These are phyloP conservation scores for Fusarium pseudograminearum DNA, from an alignment of 2,329 filamentous ascomycete species.

Conservation along the genomic window DNA sequence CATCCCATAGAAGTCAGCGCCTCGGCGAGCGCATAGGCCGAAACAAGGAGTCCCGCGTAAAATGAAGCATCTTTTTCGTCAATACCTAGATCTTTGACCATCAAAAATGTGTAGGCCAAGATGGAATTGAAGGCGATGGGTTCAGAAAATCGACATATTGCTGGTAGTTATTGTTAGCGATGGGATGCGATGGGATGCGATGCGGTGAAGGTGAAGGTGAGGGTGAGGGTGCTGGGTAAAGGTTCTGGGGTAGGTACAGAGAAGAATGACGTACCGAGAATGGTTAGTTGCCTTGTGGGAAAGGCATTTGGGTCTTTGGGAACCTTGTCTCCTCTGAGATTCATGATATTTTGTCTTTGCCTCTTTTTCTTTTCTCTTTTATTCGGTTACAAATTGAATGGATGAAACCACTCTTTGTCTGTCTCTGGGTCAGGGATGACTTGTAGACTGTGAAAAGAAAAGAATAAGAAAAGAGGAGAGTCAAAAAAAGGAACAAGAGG, in stretches of 20 bases:
- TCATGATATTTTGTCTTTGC: slow-evolving; percentile 10
- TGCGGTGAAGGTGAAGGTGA: background rate
- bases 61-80: slow-evolving; percentile 77
- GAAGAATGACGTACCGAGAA: slow-evolving; percentile 25
- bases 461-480: background rate
- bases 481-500: background rate
- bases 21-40: slow-evolving; percentile 88
- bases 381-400: background rate
- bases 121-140: slow-evolving; percentile 95
- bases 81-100: slow-evolving; percentile 84
- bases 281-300: slow-evolving; percentile 29
- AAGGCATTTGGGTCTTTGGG: slow-evolving; percentile 29
- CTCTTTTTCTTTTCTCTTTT: background rate
- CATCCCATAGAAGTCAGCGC: slow-evolving; percentile 80
- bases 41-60: slow-evolving; percentile 88
- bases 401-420: background rate
- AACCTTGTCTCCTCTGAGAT: slow-evolving; percentile 20
- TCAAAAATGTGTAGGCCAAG: slow-evolving; percentile 87
- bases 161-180: slow-evolving; percentile 22
- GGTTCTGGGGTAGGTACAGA: background rate
- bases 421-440: background rate
- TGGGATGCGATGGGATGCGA: background rate
- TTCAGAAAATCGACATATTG: slow-evolving; percentile 70
- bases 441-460: background rate
- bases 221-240: background rate